Evolutionary conservation across 2,329 filamentous ascomycete species (phyloP), one percentile per base, ranked within the genome.

Genomic region (Chrysosphaeria jannelii): DNA sequence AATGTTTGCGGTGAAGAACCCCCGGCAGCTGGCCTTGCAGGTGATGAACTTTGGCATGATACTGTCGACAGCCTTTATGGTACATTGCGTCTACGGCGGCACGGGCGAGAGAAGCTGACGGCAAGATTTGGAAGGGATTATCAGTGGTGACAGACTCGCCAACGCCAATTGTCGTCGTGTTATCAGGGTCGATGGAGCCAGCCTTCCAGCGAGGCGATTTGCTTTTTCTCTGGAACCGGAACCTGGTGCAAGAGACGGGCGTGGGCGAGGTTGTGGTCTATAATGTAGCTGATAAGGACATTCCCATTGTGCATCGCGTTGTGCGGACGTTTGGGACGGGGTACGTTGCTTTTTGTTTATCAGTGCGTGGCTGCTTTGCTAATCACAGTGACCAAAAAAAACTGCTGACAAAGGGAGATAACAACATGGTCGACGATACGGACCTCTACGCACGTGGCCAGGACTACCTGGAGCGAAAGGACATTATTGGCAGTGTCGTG

Each of bases 351-450:
- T 18, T 18, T 7, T 18, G 16, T 18, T 7, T 18, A 18, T 18
- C 16, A 18, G 16, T 18, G 14, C 8, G 3, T 8, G 4, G 14
- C 10, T 10, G 15, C 5, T 10, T 10, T 8, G 19, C 6, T 11
- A 5, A n/a, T 7, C 16, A 19, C 10, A 61, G 57, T 13, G 45
- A 51, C 6, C 43, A 52, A 23, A 59, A 61, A n/a, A 52, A 75
- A 39, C 60, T 97, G 11, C 59, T 97, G 27, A 97, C 85, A 16
- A 97, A 97, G 48, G 85, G 85, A 33, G 85, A 97, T 48, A 97
- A 93, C 53, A 97, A 97, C 42, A 46, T 63, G 6, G 72, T 75
- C 20, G 81, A 93, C 43, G 85, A 97, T 42, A 89, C 76, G 10
- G 79, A 91, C 40, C 57, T 52, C 6, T 37, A 90, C 42, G 79